Conservation (phyloP, 345 rosid species). For the Gynandropsis gynandra region DNA sequence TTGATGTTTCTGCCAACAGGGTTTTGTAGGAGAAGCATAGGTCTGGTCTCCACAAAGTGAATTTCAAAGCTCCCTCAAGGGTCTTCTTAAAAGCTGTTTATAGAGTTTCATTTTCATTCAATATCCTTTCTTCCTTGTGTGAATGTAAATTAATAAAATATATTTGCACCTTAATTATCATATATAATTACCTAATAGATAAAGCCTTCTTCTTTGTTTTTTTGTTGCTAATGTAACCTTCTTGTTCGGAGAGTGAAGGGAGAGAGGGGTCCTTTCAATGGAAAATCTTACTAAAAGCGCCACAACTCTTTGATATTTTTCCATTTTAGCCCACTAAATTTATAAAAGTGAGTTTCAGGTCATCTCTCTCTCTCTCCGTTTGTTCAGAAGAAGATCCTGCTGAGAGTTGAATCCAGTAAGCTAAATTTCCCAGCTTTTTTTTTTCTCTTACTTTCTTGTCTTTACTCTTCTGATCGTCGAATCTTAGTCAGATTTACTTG, state of each 20-base stretch:
- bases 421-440: conserved; percentile 10
- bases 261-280: too few relatives aligned
- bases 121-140: background rate
- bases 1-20: too few relatives aligned
- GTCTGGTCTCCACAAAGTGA: background rate
- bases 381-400: conserved; percentile 15
- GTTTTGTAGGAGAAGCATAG: background rate
- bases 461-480: background rate
- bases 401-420: conserved; percentile 26
- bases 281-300: conserved; percentile 1
- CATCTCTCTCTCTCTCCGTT: conserved; percentile 10
- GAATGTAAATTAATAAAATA: too few relatives aligned
- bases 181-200: too few relatives aligned
- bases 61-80: too few relatives aligned
- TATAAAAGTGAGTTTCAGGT: conserved; percentile 4
- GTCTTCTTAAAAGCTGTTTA: too few relatives aligned
- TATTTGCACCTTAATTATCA: too few relatives aligned
- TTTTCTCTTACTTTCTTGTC: background rate
- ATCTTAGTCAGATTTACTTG: background rate
- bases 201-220: too few relatives aligned
- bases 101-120: too few relatives aligned
- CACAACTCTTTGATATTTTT: conserved; percentile 1
- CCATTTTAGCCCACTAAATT: conserved; percentile 6
- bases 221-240: too few relatives aligned
- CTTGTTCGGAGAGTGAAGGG: too few relatives aligned